Evolutionary conservation across 2,329 filamentous ascomycete species (phyloP).

Genomic region (Colletotrichum incanum): DNA sequence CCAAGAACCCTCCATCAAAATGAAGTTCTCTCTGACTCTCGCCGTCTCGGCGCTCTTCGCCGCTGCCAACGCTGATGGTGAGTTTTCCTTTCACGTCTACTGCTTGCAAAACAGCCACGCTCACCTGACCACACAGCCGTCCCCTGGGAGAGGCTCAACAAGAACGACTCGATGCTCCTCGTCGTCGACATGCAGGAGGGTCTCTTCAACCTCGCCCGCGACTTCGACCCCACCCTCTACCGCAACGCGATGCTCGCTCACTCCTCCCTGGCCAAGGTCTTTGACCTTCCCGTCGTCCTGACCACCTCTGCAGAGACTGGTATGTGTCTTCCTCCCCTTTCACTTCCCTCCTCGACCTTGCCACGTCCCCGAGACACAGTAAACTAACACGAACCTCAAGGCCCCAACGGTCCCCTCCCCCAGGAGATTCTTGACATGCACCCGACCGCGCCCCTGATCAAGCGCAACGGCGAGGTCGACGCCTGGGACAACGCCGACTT

Average conservation of each 20-base stretch:
- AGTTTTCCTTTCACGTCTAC: not conserved
- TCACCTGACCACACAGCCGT: slow-evolving; percentile 32
- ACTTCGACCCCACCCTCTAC: slow-evolving; percentile 77
- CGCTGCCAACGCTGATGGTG: slow-evolving; percentile 29
- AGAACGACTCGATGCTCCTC: slow-evolving; percentile 53
- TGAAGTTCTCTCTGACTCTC: slow-evolving; percentile 42
- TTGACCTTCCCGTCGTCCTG: slow-evolving; percentile 78
- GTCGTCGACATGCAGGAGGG: slow-evolving; percentile 58
- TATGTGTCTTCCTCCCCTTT: slow-evolving; percentile 41
- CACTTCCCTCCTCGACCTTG: no score
- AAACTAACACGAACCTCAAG: slow-evolving; percentile 50
- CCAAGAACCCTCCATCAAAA: slow-evolving; percentile 10
- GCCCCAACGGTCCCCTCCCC: slow-evolving; percentile 80
- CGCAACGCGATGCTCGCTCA: slow-evolving; percentile 79
- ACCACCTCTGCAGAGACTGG: slow-evolving; percentile 77
- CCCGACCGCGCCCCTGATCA: slow-evolving; percentile 76
- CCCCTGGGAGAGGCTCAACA: slow-evolving; percentile 55
- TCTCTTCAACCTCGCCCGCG: slow-evolving; percentile 66
- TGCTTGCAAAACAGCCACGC: not conserved
- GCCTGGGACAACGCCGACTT: slow-evolving; percentile 84
- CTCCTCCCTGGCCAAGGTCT: slow-evolving; percentile 75
- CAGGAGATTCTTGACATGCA: slow-evolving; percentile 79
- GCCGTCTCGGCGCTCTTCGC: slow-evolving; percentile 41
- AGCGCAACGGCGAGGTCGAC: slow-evolving; percentile 80
- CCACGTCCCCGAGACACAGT: not conserved